Evolutionary conservation across 2,329 filamentous ascomycete genomes (phyloP), one percentile per base, ranked within the genome.

Genomic region (Didymella arachidicola): DNA sequence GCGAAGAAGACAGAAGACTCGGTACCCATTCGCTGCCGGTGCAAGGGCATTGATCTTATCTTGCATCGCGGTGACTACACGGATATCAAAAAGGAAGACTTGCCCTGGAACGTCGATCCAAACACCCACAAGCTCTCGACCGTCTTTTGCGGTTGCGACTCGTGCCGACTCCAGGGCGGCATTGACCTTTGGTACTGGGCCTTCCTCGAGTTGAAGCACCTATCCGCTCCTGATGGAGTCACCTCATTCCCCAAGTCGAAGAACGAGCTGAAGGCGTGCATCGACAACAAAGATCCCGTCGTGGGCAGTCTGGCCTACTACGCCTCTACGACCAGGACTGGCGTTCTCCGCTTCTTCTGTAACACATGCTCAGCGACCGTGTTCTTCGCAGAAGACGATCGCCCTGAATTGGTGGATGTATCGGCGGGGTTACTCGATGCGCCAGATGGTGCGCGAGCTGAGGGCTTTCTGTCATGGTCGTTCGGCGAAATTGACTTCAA

Each of bases 301-400:
- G 57, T 80, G 11, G 82, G 81, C 0, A 83, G 80, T 0, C 70
- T 84, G 4, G 64, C 72, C 0, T 76, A 78, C 27, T 82, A 81
- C 61, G 62, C 66, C 8, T 83, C 81, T 46, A 82, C 80, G 25
- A 54, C 51, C 2, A 54, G 29, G 0, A 68, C 77, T 0, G 77
- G 75, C 14, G 79, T 82, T 0, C 76, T 81, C 54, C 71, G 82
- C 1, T 84, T 82, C 58, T 84, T 81, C 59, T 85, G 82, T 67
- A 76, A 76, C 0, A 72, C 61, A 1, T 85, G 83, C 68, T 82
- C 81, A 0, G 81, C 82, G 0, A 70, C 63, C 11, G 72, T 83
- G 0, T 83, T 84, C 53, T 84, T 81, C 56, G 75, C 78, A 0
- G 66, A 66, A 0, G 77, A 81, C 16, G 67, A 74, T 4, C 69